Base-by-base conservation (phyloP, 2,329 filamentous ascomycete species). In the Triangularia verruculosa region DNA sequence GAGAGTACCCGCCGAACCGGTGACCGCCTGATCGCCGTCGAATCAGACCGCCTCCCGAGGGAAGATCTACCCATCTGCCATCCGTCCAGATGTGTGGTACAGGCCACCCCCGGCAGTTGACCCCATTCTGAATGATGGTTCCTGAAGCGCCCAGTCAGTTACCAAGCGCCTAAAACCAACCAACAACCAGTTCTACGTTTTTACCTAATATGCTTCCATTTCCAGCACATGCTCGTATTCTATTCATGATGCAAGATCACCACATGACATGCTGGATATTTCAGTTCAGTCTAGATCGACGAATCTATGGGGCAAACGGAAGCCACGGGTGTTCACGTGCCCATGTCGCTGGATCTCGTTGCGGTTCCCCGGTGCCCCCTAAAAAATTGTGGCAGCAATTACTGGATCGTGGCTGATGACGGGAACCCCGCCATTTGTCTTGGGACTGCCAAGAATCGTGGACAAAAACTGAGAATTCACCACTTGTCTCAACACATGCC, bases 21-120 rank as follows among this genome's bases (percentile, higher is more conserved):
- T 63, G 61, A 61, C 61, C 62, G 63, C 59, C 59, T 65, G 65
- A 51, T 32, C n/a, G 39, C 57, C n/a, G 52, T 22, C 63, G 59
- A 67, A 67, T 65, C 61, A 67, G 22, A 64, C 28, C 9, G 22
- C 47, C 20, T 56, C 30, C 63, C 43, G 59, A 53, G 15, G 5
- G n/a, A n/a, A 54, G 59, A 56, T 62, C 51, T 54, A 54, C 51
- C 51, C 20, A 54, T 54, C 51, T 54, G 25, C 51, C 51, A 54
- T 15, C 51, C 25, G 22, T 54, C 17, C 39, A 47, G 39, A 47
- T 47, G n/a, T 47, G 39, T 47, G 39, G 39, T 47, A 47, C 39
- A 47, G 34, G 5, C n/a, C 39, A n/a, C n/a, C 39, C 39, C 39
- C 39, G 39, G 39, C 39, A 47, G 15, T 47, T 47, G 39, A 43